Percentiles rank a stretch among this genome's conserved stretches.
Evolutionary conservation across 2,329 filamentous ascomycete genomes (phyloP).

Genomic region (Lizonia empirigonia): DNA sequence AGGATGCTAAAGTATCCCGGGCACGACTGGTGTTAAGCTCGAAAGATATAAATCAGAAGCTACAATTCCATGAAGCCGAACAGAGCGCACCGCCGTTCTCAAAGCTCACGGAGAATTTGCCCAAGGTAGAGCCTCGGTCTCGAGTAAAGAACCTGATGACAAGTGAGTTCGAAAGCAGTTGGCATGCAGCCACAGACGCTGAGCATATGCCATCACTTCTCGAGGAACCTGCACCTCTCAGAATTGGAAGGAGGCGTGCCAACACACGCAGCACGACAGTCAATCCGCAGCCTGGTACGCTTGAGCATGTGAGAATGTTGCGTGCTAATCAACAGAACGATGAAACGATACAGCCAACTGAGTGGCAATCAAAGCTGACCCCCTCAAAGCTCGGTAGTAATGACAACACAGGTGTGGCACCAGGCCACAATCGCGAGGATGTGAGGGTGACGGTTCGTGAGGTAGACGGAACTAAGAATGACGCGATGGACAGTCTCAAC

Average conservation of each 20-base stretch:
- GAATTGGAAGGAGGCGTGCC: neutral
- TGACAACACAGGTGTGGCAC: neutral
- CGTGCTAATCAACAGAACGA: conserved; percentile 9
- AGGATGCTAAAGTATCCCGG: neutral
- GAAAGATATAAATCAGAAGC: conserved; percentile 1
- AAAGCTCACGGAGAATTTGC: neutral
- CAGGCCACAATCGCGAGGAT: neutral
- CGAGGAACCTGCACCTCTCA: conserved; percentile 2
- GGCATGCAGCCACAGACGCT: neutral
- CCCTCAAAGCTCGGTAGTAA: neutral
- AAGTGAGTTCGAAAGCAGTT: neutral
- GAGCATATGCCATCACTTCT: neutral
- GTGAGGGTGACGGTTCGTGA: neutral
- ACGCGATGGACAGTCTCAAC: neutral
- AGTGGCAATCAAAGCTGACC: neutral
- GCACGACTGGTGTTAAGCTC: neutral
- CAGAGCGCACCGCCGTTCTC: neutral
- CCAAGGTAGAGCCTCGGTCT: neutral
- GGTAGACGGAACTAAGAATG: neutral
- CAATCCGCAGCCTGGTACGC: neutral
- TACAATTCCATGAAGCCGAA: neutral
- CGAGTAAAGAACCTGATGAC: neutral
- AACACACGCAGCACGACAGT: neutral
- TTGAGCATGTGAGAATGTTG: neutral
- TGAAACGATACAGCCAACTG: neutral